Evolutionary conservation across 2,329 filamentous ascomycete genomes (phyloP), one percentile per base, ranked within the genome.

Genomic region (Orbilia ellipsospora): DNA sequence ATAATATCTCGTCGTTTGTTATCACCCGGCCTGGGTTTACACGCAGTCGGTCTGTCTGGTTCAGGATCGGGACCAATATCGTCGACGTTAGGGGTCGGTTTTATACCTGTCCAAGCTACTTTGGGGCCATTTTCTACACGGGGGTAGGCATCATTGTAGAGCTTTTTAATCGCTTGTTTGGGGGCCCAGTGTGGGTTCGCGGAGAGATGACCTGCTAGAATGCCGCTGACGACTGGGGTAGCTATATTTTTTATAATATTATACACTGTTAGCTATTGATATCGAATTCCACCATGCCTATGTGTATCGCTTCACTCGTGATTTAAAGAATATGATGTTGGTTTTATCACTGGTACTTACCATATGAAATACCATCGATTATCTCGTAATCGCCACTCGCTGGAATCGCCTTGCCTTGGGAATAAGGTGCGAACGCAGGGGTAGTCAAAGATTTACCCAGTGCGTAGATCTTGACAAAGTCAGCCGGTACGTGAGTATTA

Each of bases 121-220:
- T 45, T 54, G 6, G n/a, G 57, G 4, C 55, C 57, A 23, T 55
- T 26, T 20, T 45, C 31, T 5, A 61, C 13, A 18, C 50, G 44
- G 2, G 55, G 56, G 16, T 69, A 69, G 18, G 65, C 65, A 16
- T 69, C 48, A 2, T 44, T 50, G 18, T 69, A 69, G 16, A 69
- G 26, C 18, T 60, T 61, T 8, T 69, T 8, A n/a, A 69, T 50
- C 1, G 40, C 55, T n/a, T 61, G 6, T 1, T 26, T 28, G 13
- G 50, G 8, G 8, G 28, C 28, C 48, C 15, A 36, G 4, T 16
- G 13, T 5, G 45, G 45, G 16, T 55, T 10, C 2, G 55, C 55
- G 15, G 65, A 69, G 13, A 60, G 20, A n/a, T 61, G 45, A 15
- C 5, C 44, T 7, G 65, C 65, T 23, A 69, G 56, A 12, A 69